phyloP scores from a whole-genome alignment of 2,329 filamentous ascomycete genomes.

The Cladosporium sp. region DNA sequence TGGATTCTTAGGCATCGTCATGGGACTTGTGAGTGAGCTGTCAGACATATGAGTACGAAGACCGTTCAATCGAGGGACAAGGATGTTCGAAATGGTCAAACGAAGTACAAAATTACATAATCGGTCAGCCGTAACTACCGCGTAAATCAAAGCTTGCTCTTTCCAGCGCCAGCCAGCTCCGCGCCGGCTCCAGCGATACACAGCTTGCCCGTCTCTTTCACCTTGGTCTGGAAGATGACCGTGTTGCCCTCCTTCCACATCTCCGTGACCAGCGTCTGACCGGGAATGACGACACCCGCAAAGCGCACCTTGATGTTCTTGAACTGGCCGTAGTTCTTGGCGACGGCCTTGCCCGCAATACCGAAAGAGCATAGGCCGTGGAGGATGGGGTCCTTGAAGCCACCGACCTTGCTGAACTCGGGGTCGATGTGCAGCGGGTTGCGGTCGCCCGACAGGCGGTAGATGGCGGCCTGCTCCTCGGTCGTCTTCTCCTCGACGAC shows the following conservation, averaged over 20 bases:
- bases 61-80: too few relatives aligned
- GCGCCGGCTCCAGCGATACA: slow-evolving; percentile 76
- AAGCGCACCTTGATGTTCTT: slow-evolving; percentile 93
- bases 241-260: slow-evolving; percentile 85
- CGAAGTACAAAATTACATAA: not conserved
- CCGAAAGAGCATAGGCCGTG: slow-evolving; percentile 97
- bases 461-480: slow-evolving; percentile 87
- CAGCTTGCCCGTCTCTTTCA: slow-evolving; percentile 88
- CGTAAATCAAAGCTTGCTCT: slow-evolving; percentile 42
- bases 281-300: slow-evolving; percentile 75
- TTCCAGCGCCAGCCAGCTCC: slow-evolving; percentile 56
- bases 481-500: slow-evolving; percentile 81
- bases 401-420: slow-evolving; percentile 85
- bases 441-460: slow-evolving; percentile 87
- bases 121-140: too few relatives aligned
- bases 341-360: slow-evolving; percentile 82
- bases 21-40: too few relatives aligned
- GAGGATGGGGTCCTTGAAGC: slow-evolving; percentile 89
- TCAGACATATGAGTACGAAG: too few relatives aligned
- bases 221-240: slow-evolving; percentile 78
- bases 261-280: slow-evolving; percentile 85
- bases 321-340: slow-evolving; percentile 73
- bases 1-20: too few relatives aligned
- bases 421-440: slow-evolving; percentile 97
- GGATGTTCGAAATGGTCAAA: too few relatives aligned